Evolutionary conservation across 148 eudicot genomes (phyloP).

Genomic region (Fallopia convolvulus): DNA sequence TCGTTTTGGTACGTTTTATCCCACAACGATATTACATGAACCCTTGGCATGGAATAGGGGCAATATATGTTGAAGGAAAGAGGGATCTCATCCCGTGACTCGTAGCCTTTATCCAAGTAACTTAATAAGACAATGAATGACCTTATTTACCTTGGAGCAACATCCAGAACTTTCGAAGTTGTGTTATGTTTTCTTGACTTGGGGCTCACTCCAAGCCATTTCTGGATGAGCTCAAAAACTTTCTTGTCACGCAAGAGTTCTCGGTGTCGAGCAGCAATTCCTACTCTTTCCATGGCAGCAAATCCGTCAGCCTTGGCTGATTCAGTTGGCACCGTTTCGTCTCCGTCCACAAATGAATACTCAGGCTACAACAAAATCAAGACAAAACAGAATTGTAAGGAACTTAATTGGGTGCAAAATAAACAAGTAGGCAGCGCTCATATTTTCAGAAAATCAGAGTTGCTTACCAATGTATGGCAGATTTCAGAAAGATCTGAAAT

Average conservation of each 20-base stretch:
- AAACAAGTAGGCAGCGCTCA: background rate
- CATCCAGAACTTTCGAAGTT: constrained; percentile 58
- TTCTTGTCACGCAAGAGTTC: constrained; percentile 44
- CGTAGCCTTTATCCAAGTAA: too few species aligned
- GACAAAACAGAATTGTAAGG: background rate
- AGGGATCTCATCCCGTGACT: too few species aligned
- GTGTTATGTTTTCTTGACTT: constrained; percentile 21
- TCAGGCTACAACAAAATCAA: constrained; percentile 44
- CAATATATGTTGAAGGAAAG: too few species aligned
- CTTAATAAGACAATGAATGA: too few species aligned
- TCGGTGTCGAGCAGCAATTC: constrained; percentile 53
- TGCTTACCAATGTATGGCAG: constrained; percentile 75
- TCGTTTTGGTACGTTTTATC: too few species aligned
- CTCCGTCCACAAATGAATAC: constrained; percentile 83
- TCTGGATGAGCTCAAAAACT: constrained; percentile 51
- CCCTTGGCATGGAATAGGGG: too few species aligned
- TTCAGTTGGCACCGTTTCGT: constrained; percentile 85
- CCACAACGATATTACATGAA: too few species aligned
- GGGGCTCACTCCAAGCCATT: constrained; percentile 56
- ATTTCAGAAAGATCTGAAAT: constrained; percentile 59
- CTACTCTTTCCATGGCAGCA: constrained; percentile 61
- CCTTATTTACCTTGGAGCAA: background rate
- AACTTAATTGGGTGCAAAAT: background rate
- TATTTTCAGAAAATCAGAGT: too few species aligned
- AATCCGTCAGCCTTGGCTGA: constrained; percentile 89